A percentile compares a stretch with the other conserved stretches of the same genome.
Conservation (phyloP, 2,329 filamentous ascomycete genomes). For the Epichloe typhina region DNA sequence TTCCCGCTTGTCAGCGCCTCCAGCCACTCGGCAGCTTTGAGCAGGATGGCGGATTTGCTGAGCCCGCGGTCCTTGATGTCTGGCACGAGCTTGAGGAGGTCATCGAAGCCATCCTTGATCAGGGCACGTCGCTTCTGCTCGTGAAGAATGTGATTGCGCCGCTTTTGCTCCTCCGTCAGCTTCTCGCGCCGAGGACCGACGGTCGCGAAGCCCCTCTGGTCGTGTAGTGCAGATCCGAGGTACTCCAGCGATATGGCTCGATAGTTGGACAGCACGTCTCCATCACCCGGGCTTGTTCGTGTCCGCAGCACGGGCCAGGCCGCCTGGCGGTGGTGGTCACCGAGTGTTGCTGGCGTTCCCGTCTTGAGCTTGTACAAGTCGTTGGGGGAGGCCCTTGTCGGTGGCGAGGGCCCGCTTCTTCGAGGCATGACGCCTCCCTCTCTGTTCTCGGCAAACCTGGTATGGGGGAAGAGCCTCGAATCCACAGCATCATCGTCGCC, state of each 20-base stretch:
- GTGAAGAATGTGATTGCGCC: constrained; percentile 3
- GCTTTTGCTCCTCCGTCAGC: constrained; percentile 1
- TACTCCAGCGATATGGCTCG: neutral
- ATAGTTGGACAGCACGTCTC: neutral
- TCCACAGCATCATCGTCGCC: neutral
- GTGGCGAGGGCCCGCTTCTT: no score
- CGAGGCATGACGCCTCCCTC: no score
- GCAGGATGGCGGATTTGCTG: constrained; percentile 1
- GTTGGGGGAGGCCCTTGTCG: neutral
- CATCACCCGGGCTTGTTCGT: neutral
- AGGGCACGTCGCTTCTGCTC: constrained; percentile 2
- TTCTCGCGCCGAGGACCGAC: neutral
- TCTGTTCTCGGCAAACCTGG: neutral
- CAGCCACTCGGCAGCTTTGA: constrained; percentile 2
- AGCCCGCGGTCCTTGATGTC: neutral
- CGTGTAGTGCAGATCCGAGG: neutral
- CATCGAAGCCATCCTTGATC: constrained; percentile 2
- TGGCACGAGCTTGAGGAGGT: neutral
- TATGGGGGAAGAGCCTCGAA: neutral
- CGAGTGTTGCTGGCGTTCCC: neutral
- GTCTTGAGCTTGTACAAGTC: neutral
- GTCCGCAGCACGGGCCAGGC: neutral
- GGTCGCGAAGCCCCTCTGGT: neutral
- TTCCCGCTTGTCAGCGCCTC: neutral
- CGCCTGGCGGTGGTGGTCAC: neutral